These are phyloP conservation scores for Otatea glauca DNA, from an alignment of 176 grass and related monocot genomes.

Conservation along the genomic window DNA sequence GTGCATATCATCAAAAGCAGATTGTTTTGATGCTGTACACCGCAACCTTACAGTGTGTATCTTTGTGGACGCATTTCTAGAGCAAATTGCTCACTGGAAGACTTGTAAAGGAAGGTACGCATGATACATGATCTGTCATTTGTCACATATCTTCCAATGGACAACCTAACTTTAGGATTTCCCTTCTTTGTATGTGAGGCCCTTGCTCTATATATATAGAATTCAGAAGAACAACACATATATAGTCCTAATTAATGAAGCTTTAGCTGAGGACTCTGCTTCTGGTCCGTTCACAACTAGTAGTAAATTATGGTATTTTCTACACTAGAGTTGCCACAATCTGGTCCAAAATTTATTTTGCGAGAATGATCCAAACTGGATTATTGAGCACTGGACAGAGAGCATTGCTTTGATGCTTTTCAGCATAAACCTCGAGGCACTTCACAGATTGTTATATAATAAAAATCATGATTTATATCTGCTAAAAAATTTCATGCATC, in stretches of 20 bases:
- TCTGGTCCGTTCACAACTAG: background rate
- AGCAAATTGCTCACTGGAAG: background rate
- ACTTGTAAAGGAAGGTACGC: background rate
- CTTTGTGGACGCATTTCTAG: background rate
- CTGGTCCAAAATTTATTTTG: background rate
- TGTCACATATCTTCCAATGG: background rate
- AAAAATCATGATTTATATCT: no score
- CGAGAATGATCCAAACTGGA: background rate
- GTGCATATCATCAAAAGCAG: no score
- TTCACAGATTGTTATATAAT: no score
- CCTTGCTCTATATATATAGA: background rate
- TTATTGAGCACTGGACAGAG: background rate
- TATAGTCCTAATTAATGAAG: background rate
- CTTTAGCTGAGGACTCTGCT: background rate
- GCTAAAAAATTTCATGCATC: no score
- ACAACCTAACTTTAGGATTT: background rate
- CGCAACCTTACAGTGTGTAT: background rate
- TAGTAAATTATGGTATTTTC: background rate
- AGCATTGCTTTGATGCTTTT: background rate
- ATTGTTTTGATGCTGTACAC: background rate
- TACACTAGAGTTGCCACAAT: background rate
- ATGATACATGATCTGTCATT: background rate
- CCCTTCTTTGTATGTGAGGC: background rate
- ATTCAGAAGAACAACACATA: background rate
- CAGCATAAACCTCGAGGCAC: background rate